Conservation (phyloP, 2,329 filamentous ascomycete species). For the Cytospora leucostoma region DNA sequence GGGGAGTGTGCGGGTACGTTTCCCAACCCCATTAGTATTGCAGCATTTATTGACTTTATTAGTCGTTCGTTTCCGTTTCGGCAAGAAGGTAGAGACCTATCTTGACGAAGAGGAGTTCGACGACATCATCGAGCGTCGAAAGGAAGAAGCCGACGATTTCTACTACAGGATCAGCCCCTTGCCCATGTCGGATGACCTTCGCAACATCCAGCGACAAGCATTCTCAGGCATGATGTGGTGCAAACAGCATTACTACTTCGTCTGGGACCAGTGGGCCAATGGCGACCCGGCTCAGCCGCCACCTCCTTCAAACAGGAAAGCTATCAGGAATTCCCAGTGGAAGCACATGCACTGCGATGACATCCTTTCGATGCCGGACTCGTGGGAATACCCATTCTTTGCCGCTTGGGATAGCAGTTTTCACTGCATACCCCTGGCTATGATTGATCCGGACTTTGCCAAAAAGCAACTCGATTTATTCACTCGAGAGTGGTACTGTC, state of each 20-base stretch:
- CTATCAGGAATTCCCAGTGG: slow-evolving; percentile 85
- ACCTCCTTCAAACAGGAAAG: slow-evolving; percentile 77
- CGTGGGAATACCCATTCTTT: slow-evolving; percentile 98
- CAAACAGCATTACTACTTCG: slow-evolving; percentile 94
- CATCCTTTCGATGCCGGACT: slow-evolving; percentile 95
- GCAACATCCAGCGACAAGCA: slow-evolving; percentile 93
- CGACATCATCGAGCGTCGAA: slow-evolving; percentile 81
- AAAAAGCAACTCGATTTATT: slow-evolving; percentile 98
- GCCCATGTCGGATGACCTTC: slow-evolving; percentile 88
- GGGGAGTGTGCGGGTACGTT: slow-evolving; percentile 85
- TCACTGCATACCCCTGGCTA: slow-evolving; percentile 91
- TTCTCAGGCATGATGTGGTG: slow-evolving; percentile 98
- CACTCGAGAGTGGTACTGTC: slow-evolving; percentile 98
- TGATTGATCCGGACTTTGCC: slow-evolving; percentile 97
- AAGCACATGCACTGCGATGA: slow-evolving; percentile 94
- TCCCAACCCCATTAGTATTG: slow-evolving; percentile 47
- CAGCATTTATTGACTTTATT: slow-evolving; percentile 5
- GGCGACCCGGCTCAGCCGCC: slow-evolving; percentile 87
- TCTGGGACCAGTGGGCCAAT: slow-evolving; percentile 98
- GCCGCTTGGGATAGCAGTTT: slow-evolving; percentile 97
- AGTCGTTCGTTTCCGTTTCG: slow-evolving; percentile 90
- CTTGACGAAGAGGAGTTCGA: slow-evolving; percentile 93
- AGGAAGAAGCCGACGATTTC: slow-evolving; percentile 92
- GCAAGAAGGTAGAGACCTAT: slow-evolving; percentile 72
- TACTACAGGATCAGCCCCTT: slow-evolving; percentile 91